Evolutionary conservation across 140 eudicot species (phyloP).

Genomic region (Flaveria floridana): DNA sequence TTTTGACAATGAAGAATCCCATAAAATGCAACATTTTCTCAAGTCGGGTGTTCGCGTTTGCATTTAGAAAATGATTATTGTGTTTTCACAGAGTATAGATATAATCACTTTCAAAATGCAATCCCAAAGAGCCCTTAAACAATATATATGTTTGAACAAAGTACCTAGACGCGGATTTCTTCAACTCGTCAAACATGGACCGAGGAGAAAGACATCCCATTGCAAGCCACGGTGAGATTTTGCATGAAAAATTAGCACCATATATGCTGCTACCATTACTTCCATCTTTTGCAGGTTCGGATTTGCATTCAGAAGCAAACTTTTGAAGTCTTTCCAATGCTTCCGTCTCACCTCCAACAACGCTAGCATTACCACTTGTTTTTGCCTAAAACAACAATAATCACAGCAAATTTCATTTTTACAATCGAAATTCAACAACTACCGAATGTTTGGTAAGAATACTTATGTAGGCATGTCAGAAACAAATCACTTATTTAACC

Average conservation of each 20-base stretch:
- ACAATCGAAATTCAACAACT: not conserved
- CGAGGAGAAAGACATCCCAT: conserved; percentile 95
- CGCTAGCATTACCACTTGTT: conserved; percentile 66
- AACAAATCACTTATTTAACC: not conserved
- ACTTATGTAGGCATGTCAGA: not conserved
- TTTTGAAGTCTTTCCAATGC: conserved; percentile 75
- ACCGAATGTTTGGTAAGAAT: not conserved
- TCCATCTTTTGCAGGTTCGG: conserved; percentile 70
- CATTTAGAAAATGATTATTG: not conserved
- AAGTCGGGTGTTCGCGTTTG: not conserved
- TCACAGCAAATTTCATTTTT: not conserved
- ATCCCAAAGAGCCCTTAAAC: not conserved
- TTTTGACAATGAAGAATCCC: not conserved
- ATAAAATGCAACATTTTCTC: not conserved
- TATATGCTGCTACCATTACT: conserved; percentile 66
- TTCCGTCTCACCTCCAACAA: conserved; percentile 93
- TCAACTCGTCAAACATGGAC: conserved; percentile 85
- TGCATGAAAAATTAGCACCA: conserved; percentile 94
- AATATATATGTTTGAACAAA: not conserved
- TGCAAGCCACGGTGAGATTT: conserved; percentile 95
- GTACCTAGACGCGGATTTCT: conserved; percentile 78
- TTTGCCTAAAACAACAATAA: conserved; percentile 47
- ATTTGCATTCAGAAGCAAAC: conserved; percentile 79
- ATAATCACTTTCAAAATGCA: not conserved
- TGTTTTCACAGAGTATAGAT: not conserved